Percentiles rank a stretch among this genome's conserved stretches.
These are phyloP conservation scores for Diaporthe sp. DNA, from an alignment of 2,329 filamentous ascomycete genomes.

Conservation along the genomic window DNA sequence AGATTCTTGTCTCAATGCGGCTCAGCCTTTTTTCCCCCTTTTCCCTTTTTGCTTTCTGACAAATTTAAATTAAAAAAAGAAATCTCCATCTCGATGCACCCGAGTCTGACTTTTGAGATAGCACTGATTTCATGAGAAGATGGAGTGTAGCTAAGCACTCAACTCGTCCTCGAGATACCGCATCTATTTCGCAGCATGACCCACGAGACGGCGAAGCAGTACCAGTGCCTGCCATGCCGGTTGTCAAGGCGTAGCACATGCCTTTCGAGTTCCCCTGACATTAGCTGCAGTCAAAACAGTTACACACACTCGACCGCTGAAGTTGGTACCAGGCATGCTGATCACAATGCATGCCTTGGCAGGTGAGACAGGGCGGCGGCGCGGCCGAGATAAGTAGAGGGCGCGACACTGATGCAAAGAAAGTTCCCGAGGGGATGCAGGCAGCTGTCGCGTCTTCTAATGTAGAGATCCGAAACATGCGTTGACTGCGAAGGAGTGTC, in stretches of 20 bases:
- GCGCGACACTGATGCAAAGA: not conserved
- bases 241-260: not conserved
- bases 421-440: not conserved
- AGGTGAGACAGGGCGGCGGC: slow-evolving; percentile 1
- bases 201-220: not conserved
- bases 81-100: accelerated
- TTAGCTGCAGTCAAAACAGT: not conserved
- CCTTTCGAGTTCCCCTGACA: not conserved
- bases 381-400: not conserved
- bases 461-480: not conserved
- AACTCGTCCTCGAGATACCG: not conserved
- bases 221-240: not conserved
- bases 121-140: not conserved
- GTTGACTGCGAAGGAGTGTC: not conserved
- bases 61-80: too few species aligned
- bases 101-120: not conserved
- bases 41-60: too few species aligned
- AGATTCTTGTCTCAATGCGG: not conserved
- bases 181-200: not conserved
- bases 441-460: not conserved
- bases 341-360: slow-evolving; percentile 1
- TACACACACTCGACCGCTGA: not conserved
- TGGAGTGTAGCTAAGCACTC: not conserved
- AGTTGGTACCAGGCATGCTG: not conserved
- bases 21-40: too few species aligned